phyloP scores from a whole-genome alignment of 352 stramenopile species.

The Globisporangium echinulatum region DNA sequence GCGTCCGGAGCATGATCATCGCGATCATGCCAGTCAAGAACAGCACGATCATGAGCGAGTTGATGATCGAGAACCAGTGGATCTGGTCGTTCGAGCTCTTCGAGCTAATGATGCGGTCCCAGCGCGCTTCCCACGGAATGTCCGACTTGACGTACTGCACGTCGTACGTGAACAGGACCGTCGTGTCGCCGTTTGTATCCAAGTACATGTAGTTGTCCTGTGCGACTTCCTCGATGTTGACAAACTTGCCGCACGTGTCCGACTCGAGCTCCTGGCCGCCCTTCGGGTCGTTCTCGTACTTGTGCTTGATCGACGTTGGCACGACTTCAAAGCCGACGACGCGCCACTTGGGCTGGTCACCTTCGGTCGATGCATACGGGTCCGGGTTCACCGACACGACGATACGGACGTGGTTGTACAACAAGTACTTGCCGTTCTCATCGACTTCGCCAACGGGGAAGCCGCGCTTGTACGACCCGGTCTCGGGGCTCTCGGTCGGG shows the following conservation, averaged over 20 bases:
- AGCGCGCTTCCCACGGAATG: conserved; percentile 95
- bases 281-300: conserved; percentile 80
- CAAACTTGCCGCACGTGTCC: conserved; percentile 84
- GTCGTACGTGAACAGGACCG: conserved; percentile 99
- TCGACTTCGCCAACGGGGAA: conserved; percentile 92
- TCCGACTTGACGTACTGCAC: conserved; percentile 94
- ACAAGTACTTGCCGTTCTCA: conserved; percentile 87
- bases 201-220: conserved; percentile 84
- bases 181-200: conserved; percentile 53
- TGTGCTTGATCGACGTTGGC: conserved; percentile 92
- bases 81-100: conserved; percentile 97
- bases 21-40: conserved; percentile 99
- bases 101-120: conserved; percentile 98
- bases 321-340: conserved; percentile 96
- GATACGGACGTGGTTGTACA: conserved; percentile 98
- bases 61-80: conserved; percentile 99
- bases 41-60: conserved; percentile 99
- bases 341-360: conserved; percentile 54
- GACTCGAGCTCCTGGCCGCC: conserved; percentile 75
- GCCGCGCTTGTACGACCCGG: conserved; percentile 81
- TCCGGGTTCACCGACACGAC: conserved; percentile 90
- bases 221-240: conserved; percentile 80
- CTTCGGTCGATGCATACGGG: conserved; percentile 53
- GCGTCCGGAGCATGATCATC: conserved; percentile 99
- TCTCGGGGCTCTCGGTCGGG: conserved; percentile 53